Evolutionary conservation across 495 filamentous ascomycete genomes (phyloP).

Genomic region (Aspergillus bertholletiae): DNA sequence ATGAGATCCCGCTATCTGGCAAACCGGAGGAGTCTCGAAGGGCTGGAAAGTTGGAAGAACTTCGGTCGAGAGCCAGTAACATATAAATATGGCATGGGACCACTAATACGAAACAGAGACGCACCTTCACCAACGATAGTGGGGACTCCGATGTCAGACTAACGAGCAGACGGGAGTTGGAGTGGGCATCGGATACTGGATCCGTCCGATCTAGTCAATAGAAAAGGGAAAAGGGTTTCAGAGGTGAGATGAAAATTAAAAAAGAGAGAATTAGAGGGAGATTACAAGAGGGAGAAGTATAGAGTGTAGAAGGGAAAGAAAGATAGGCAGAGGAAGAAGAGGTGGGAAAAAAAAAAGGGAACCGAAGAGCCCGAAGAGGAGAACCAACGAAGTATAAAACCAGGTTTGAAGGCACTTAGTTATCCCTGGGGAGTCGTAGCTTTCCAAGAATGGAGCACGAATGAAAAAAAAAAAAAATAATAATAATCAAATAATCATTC

Average conservation of each 20-base stretch:
- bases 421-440: too few relatives aligned
- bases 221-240: background rate
- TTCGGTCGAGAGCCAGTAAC: too few relatives aligned
- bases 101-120: too few relatives aligned
- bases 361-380: background rate
- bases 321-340: background rate
- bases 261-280: background rate
- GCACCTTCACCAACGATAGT: background rate
- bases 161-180: background rate
- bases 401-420: background rate
- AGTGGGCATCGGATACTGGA: background rate
- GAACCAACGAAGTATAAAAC: background rate
- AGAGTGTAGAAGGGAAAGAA: background rate
- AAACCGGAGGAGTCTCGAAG: background rate
- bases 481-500: background rate
- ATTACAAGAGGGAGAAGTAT: background rate
- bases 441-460: too few relatives aligned
- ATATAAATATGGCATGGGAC: background rate
- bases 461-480: slow-evolving; percentile 1
- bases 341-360: background rate
- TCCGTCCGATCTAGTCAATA: background rate
- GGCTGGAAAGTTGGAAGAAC: background rate
- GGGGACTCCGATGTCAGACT: background rate
- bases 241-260: slow-evolving; percentile 1
- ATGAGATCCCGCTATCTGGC: background rate